These are phyloP conservation scores for Thielaviopsis cerberus DNA, from an alignment of 2,329 filamentous ascomycete genomes.

Conservation along the genomic window DNA sequence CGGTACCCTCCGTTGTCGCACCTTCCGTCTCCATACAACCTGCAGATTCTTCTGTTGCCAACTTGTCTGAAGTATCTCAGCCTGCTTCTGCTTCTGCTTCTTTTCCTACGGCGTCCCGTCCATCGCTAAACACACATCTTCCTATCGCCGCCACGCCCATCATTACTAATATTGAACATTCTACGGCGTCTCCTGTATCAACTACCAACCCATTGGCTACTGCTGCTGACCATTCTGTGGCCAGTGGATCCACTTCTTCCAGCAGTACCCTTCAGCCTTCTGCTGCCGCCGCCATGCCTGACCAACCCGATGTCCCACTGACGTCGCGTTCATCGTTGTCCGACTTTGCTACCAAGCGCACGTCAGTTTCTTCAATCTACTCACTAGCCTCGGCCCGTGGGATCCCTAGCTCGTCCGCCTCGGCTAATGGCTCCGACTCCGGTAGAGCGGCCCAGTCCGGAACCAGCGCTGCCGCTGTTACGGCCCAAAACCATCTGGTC, in stretches of 20 bases:
- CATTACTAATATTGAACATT: background rate
- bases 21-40: background rate
- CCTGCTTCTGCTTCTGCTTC: background rate
- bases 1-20: background rate
- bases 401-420: conserved; percentile 31
- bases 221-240: background rate
- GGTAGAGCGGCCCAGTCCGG: conserved; percentile 13
- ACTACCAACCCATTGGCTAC: background rate
- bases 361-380: conserved; percentile 56
- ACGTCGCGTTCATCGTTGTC: conserved; percentile 29
- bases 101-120: background rate
- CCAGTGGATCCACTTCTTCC: conserved; percentile 17
- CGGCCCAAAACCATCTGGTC: conserved; percentile 5
- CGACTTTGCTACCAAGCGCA: conserved; percentile 39
- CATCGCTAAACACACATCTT: background rate
- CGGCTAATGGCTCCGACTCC: conserved; percentile 34
- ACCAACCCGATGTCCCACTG: conserved; percentile 17
- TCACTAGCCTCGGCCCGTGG: conserved; percentile 45
- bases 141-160: background rate
- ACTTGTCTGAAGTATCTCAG: background rate
- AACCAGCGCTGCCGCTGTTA: conserved; percentile 5
- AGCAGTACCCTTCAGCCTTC: conserved; percentile 29
- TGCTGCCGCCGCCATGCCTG: conserved; percentile 17
- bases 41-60: background rate
- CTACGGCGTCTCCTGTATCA: conserved; percentile 1